Conservation (phyloP, 371 early-diverging fungal species). For the Mortierella sp. region DNA sequence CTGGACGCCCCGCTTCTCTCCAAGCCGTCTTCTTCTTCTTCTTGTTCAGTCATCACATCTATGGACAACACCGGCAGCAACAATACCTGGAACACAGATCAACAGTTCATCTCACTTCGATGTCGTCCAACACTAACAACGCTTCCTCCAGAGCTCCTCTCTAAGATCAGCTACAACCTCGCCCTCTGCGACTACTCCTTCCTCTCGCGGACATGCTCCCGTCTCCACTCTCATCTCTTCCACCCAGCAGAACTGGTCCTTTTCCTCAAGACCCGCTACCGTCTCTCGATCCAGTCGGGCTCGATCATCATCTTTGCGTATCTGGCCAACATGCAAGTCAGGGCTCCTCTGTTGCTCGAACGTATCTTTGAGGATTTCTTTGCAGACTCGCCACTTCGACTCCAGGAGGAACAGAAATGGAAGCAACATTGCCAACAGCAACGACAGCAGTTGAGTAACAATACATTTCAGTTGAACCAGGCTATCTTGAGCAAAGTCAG, state of each 20-base stretch:
- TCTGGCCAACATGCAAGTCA: conserved; percentile 56
- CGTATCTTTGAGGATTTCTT: conserved; percentile 61
- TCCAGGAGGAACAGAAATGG: conserved; percentile 24
- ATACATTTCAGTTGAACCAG: conserved; percentile 34
- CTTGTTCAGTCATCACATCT: not conserved
- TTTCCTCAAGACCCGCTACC: conserved; percentile 56
- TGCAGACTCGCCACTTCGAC: conserved; percentile 37
- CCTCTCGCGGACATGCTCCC: conserved; percentile 37
- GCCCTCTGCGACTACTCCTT: conserved; percentile 42
- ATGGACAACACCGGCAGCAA: not conserved
- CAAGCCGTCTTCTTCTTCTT: not conserved
- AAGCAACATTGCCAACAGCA: conserved; percentile 15
- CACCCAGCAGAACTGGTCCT: conserved; percentile 52
- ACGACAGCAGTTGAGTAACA: conserved; percentile 15
- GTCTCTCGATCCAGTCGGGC: conserved; percentile 57
- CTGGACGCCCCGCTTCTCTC: not conserved
- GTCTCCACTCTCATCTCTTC: conserved; percentile 43
- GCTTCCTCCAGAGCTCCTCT: conserved; percentile 46
- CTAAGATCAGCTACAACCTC: conserved; percentile 31
- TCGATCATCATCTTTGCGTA: conserved; percentile 60
- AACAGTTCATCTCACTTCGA: conserved; percentile 23
- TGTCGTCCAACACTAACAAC: conserved; percentile 30
- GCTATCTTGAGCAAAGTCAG: not conserved
- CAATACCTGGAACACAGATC: not conserved
- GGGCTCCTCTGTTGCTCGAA: conserved; percentile 55